Evolutionary conservation across 2,329 filamentous ascomycete species (phyloP).

Genomic region (Trichoderma brevicompactum): DNA sequence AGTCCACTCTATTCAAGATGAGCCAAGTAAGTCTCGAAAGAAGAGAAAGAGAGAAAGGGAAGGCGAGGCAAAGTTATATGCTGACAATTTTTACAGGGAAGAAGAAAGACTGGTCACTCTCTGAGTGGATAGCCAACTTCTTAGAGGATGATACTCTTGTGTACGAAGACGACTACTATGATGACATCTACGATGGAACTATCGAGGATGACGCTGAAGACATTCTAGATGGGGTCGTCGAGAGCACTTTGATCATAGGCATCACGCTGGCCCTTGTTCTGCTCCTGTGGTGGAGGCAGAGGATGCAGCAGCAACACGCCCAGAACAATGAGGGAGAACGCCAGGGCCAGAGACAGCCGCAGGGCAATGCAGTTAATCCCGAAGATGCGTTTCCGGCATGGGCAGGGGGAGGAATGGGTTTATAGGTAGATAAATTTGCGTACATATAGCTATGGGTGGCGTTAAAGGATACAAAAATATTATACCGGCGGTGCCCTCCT

Average conservation of each 20-base stretch:
- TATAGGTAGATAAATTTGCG: slow-evolving; percentile 35
- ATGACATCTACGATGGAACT: slow-evolving; percentile 59
- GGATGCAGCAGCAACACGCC: slow-evolving; percentile 63
- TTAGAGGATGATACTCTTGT: slow-evolving; percentile 71
- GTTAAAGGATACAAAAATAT: slow-evolving; percentile 31
- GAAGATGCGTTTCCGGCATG: slow-evolving; percentile 42
- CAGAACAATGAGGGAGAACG: slow-evolving; percentile 42
- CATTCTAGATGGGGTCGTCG: slow-evolving; percentile 74
- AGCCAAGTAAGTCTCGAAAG: slow-evolving; percentile 67
- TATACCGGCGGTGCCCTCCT: slow-evolving; percentile 5
- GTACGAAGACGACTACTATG: slow-evolving; percentile 63
- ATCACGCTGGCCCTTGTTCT: slow-evolving; percentile 75
- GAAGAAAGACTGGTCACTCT: slow-evolving; percentile 75
- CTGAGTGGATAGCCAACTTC: slow-evolving; percentile 87
- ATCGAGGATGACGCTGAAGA: slow-evolving; percentile 65
- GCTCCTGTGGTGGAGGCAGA: slow-evolving; percentile 80
- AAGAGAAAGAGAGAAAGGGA: background rate
- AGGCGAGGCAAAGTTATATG: background rate
- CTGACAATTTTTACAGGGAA: slow-evolving; percentile 52
- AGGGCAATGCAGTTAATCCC: slow-evolving; percentile 34
- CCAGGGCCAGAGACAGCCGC: slow-evolving; percentile 41
- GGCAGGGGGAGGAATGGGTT: slow-evolving; percentile 44
- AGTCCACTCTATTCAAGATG: slow-evolving; percentile 89
- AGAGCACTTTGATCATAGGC: slow-evolving; percentile 81
- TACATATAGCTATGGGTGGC: slow-evolving; percentile 31